A percentile compares a stretch with the other conserved stretches of the same genome.
Evolutionary conservation across 164 flowering plant genomes (phyloP).

Genomic region (Chimonanthus praecox): DNA sequence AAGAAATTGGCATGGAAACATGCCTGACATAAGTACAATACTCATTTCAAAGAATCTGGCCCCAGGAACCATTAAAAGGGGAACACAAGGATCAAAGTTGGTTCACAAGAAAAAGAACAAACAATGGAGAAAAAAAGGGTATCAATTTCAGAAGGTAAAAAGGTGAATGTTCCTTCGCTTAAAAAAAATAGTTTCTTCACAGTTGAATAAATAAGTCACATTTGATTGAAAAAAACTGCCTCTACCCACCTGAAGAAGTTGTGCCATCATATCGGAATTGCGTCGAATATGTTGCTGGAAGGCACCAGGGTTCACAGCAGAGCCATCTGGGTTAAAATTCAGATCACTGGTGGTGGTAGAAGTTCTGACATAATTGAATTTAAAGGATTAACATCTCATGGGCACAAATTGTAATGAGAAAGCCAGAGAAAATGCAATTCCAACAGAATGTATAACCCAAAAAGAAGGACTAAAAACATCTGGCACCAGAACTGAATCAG

Average conservation of each 20-base stretch:
- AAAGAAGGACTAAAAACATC: background rate
- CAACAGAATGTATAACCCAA: background rate
- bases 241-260: conserved; percentile 69
- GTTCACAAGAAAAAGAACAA: too few species aligned
- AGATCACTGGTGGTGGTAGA: conserved; percentile 45
- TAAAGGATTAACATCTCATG: background rate
- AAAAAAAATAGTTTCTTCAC: background rate
- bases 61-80: too few species aligned
- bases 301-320: conserved; percentile 87
- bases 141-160: background rate
- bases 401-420: background rate
- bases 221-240: background rate
- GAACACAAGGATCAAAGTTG: too few species aligned
- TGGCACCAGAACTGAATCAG: background rate
- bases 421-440: background rate
- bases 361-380: conserved; percentile 35
- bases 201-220: background rate
- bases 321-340: conserved; percentile 80
- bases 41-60: too few species aligned
- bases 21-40: too few species aligned
- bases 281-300: conserved; percentile 72
- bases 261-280: conserved; percentile 70
- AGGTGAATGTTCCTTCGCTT: background rate
- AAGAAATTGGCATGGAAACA: too few species aligned
- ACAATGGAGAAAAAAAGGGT: too few species aligned